Conservation (phyloP, 2,329 filamentous ascomycete species). For the Xylaria digitata region DNA sequence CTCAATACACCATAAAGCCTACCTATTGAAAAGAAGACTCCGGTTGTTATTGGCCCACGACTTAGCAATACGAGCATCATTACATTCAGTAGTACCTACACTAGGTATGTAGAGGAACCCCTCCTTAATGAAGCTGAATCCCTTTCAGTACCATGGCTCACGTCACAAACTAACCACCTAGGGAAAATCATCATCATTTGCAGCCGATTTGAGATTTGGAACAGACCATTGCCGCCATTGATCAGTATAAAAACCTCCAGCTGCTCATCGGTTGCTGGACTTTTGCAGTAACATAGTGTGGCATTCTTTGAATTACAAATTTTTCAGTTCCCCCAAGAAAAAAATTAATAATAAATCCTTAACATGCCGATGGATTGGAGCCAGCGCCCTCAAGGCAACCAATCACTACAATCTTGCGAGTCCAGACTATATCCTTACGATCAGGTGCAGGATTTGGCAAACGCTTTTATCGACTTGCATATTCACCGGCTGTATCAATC, state of each 20-base stretch:
- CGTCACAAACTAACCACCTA: constrained; percentile 11
- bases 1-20: background rate
- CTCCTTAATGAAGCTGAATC: constrained; percentile 7
- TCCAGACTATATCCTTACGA: constrained; percentile 21
- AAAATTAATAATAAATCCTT: too few species aligned
- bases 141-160: constrained; percentile 11
- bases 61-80: background rate
- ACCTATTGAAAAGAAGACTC: too few species aligned
- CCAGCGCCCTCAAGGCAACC: constrained; percentile 13
- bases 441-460: constrained; percentile 24
- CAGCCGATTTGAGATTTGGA: too few species aligned
- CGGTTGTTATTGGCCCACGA: constrained; percentile 9
- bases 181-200: background rate
- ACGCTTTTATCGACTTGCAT: constrained; percentile 34
- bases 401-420: constrained; percentile 7
- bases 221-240: background rate
- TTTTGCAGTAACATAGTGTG: background rate
- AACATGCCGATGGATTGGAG: background rate
- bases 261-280: background rate
- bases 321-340: background rate
- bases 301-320: background rate
- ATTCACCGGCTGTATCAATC: constrained; percentile 23
- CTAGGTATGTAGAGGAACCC: background rate
- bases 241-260: background rate
- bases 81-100: background rate